Percentiles rank a stretch among this genome's conserved stretches.
Conservation (phyloP, 2,329 filamentous ascomycete genomes). For the Geosmithia putterillii region DNA sequence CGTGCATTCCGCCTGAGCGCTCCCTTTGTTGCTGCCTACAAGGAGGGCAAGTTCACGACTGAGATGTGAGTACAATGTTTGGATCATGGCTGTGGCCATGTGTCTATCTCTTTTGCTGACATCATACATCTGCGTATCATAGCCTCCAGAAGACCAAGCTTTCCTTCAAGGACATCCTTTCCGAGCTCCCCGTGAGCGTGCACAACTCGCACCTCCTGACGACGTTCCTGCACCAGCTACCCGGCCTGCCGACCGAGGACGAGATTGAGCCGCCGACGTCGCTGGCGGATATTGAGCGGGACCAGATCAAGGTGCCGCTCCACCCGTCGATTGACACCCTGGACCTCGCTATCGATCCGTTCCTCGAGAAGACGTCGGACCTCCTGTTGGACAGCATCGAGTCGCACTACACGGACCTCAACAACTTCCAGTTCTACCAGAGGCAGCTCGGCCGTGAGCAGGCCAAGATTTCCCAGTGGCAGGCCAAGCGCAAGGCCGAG, state of each 20-base stretch:
- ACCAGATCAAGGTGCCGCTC: slow-evolving; percentile 51
- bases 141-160: slow-evolving; percentile 93
- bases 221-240: slow-evolving; percentile 87
- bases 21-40: slow-evolving; percentile 80
- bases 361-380: slow-evolving; percentile 97
- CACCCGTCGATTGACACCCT: slow-evolving; percentile 83
- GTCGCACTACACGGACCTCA: slow-evolving; percentile 94
- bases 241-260: slow-evolving; percentile 46
- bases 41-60: slow-evolving; percentile 95
- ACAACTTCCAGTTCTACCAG: slow-evolving; percentile 98
- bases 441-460: slow-evolving; percentile 88
- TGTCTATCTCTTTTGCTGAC: background rate
- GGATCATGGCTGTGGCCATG: background rate
- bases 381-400: slow-evolving; percentile 94
- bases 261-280: slow-evolving; percentile 68
- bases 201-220: slow-evolving; percentile 98
- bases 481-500: slow-evolving; percentile 91
- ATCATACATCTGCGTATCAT: slow-evolving; percentile 1
- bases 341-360: slow-evolving; percentile 89
- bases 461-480: slow-evolving; percentile 92
- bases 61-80: slow-evolving; percentile 57
- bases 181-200: slow-evolving; percentile 78
- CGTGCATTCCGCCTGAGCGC: slow-evolving; percentile 85
- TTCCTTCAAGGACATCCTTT: slow-evolving; percentile 83
- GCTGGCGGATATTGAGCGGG: slow-evolving; percentile 62